A percentile compares a stretch with the other conserved stretches of the same genome.
These are phyloP conservation scores for Groenewaldozyma auringiensis DNA, from an alignment of 1,139 yeast species.

Conservation along the genomic window DNA sequence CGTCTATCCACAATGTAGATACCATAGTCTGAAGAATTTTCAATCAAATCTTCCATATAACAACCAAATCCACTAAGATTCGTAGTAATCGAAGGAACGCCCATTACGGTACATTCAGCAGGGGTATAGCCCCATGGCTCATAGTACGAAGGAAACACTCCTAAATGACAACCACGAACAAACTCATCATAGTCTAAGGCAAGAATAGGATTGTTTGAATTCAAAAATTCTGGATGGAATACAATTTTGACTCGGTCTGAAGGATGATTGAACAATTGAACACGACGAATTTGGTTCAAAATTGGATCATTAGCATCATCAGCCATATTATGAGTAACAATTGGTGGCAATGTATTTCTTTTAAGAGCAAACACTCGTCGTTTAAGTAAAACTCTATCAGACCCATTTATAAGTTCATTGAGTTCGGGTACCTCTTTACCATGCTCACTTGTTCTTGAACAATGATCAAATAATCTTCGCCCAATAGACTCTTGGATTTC, in stretches of 20 bases:
- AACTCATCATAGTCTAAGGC: slow-evolving; percentile 95
- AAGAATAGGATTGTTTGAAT: slow-evolving; percentile 88
- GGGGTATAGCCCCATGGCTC: slow-evolving; percentile 99
- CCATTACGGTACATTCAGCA: slow-evolving; percentile 99
- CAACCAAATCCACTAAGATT: slow-evolving; percentile 96
- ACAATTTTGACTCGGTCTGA: slow-evolving; percentile 90
- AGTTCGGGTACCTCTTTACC: slow-evolving; percentile 56
- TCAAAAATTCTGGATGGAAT: slow-evolving; percentile 95
- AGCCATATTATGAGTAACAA: slow-evolving; percentile 96
- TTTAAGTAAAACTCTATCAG: slow-evolving; percentile 83
- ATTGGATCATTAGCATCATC: slow-evolving; percentile 91
- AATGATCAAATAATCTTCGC: slow-evolving; percentile 80
- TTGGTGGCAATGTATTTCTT: slow-evolving; percentile 83
- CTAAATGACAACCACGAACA: slow-evolving; percentile 96
- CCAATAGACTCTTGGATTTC: slow-evolving; percentile 89
- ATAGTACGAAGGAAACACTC: slow-evolving; percentile 96
- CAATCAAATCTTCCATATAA: slow-evolving; percentile 96
- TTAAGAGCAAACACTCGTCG: slow-evolving; percentile 91
- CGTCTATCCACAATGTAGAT: slow-evolving; percentile 95
- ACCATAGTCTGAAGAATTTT: slow-evolving; percentile 91
- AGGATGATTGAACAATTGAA: slow-evolving; percentile 81
- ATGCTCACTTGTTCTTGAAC: slow-evolving; percentile 68
- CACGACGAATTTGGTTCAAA: slow-evolving; percentile 84
- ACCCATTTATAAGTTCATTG: slow-evolving; percentile 77
- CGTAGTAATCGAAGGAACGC: slow-evolving; percentile 97